Conservation (phyloP, 2,329 filamentous ascomycete genomes). For the Aspergillus nomiae region DNA sequence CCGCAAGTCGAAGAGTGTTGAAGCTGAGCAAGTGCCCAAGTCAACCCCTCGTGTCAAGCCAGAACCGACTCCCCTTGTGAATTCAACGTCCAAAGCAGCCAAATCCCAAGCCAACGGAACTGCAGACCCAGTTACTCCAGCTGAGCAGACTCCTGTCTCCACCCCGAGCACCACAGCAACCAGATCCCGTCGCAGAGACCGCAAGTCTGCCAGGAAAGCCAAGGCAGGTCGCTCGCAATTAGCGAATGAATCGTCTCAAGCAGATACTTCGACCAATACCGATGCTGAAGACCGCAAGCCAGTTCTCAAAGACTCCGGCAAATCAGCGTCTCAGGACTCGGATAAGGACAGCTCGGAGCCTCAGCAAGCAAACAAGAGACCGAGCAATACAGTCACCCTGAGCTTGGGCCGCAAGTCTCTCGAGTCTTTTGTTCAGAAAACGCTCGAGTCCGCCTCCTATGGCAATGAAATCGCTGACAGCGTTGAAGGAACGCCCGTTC, state of each 20-base stretch:
- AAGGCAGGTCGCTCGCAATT: neutral
- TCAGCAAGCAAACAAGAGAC: neutral
- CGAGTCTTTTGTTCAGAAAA: conserved; percentile 7
- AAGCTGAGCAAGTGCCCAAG: conserved; percentile 10
- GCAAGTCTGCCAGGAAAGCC: conserved; percentile 12
- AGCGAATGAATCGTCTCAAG: neutral
- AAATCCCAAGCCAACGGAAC: conserved; percentile 5
- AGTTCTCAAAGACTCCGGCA: neutral
- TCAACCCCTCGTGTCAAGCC: conserved; percentile 2
- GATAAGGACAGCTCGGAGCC: conserved; percentile 1
- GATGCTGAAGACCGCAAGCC: conserved; percentile 1
- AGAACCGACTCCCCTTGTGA: conserved; percentile 1
- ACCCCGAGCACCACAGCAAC: conserved; percentile 9
- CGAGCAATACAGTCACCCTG: conserved; percentile 19
- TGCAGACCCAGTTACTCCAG: conserved; percentile 12
- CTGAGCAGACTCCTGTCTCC: conserved; percentile 3
- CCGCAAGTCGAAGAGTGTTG: conserved; percentile 11
- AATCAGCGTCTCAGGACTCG: conserved; percentile 3
- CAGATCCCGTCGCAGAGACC: conserved; percentile 17
- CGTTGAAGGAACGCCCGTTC: conserved; percentile 11
- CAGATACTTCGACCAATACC: neutral
- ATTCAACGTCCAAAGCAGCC: neutral
- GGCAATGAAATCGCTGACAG: conserved; percentile 14
- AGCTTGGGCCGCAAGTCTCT: conserved; percentile 19
- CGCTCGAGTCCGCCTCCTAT: conserved; percentile 1